A percentile compares a stretch with the other conserved stretches of the same genome.
Conservation (phyloP, 2,329 filamentous ascomycete genomes). For the Rugonectria rugulosa region DNA sequence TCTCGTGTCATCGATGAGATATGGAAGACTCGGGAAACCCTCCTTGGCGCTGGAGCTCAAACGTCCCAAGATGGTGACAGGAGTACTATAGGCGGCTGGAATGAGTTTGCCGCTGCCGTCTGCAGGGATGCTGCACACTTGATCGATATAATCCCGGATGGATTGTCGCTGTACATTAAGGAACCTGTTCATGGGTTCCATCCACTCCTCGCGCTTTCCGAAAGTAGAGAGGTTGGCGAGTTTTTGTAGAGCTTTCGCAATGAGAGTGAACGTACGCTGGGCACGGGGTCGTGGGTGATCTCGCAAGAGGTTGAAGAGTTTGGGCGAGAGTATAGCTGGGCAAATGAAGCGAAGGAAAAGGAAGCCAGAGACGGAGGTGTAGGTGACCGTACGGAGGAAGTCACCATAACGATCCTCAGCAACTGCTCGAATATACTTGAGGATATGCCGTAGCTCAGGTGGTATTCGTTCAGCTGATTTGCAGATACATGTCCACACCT, state of each 20-base stretch:
- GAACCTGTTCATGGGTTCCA: conserved; percentile 98
- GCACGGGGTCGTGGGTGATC: conserved; percentile 86
- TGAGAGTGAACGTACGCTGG: conserved; percentile 87
- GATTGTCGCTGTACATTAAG: conserved; percentile 76
- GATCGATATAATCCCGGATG: conserved; percentile 88
- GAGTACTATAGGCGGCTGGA: conserved; percentile 89
- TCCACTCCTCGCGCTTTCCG: conserved; percentile 96
- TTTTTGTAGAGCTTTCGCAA: conserved; percentile 91
- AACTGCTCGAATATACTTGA: conserved; percentile 90
- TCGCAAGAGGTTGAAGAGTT: conserved; percentile 83
- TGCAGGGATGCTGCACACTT: conserved; percentile 82
- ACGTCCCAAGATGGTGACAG: conserved; percentile 86
- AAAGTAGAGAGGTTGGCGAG: conserved; percentile 91
- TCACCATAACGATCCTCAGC: conserved; percentile 95
- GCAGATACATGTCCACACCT: conserved; percentile 85
- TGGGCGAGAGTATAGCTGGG: conserved; percentile 94
- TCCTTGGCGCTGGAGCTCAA: conserved; percentile 83
- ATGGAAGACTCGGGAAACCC: conserved; percentile 91
- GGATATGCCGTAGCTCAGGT: conserved; percentile 80
- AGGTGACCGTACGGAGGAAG: conserved; percentile 86
- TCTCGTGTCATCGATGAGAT: conserved; percentile 87
- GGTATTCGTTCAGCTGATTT: conserved; percentile 79
- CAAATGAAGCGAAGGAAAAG: conserved; percentile 95
- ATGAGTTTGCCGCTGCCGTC: conserved; percentile 70
- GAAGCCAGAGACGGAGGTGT: conserved; percentile 95